Evolutionary conservation across 331 rosid genomes (phyloP), one percentile per base, ranked within the genome.

Genomic region (Rhamnella rubrinervis): DNA sequence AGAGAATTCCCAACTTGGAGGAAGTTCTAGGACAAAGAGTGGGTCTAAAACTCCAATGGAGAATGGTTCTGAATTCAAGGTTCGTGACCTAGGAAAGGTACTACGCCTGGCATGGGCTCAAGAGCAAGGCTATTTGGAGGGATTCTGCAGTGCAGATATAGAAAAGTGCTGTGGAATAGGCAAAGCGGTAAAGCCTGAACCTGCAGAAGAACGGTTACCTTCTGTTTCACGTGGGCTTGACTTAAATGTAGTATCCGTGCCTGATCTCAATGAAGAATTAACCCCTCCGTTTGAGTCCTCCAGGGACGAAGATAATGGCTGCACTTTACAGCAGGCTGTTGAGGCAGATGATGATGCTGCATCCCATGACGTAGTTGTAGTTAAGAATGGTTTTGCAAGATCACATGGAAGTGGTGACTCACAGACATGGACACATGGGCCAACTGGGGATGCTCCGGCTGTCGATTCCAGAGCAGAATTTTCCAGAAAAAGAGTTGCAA

Each of bases 261-360:
- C 99, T 9, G 99, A 95, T 77, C 85, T 95, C 21, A 95, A 95
- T 52, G 99, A 95, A 87, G 99, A 95, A 72, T 79, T 95, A 41
- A 89, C 96, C 60, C 99, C 99, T 46, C 99, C 90, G 44, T 95
- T 91, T 14, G 99, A 95, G 86, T 95, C 92, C 53, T 87, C 96
- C n/a, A 80, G 97, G 70, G 97, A 93, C 70, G 97, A 91, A 73
- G 97, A 90, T 41, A 91, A 88, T 44, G 93, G 93, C 55, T 90
- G 97, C 90, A 88, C 97, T 55, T 73, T 93, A 92, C 97, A 82
- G 83, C 98, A 82, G 82, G 86, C 88, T 52, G 87, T 90, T 67
- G 98, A 85, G 81, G 96, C 91, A 67, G 97, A 91, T 63, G 98
- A 93, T 23, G 98, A 86, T 64, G 97, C 95, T 41, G 97, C 95